A percentile compares a stretch with the other conserved stretches of the same genome.
Evolutionary conservation across 805 yeast species (phyloP).

Genomic region (Metschnikowia matae): DNA sequence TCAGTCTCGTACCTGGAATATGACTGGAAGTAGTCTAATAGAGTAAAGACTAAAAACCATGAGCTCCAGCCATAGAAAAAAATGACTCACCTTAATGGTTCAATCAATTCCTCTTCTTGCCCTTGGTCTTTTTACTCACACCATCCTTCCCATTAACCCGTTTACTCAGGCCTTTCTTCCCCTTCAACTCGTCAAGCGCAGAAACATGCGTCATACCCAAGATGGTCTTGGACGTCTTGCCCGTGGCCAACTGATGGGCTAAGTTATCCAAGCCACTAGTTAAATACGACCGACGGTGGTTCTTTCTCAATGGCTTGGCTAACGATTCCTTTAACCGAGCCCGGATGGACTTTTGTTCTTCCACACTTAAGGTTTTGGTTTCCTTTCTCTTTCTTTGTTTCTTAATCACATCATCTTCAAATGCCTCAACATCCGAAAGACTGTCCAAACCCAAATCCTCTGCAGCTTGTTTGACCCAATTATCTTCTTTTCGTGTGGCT

Average conservation of each 20-base stretch:
- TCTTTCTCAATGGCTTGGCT: conserved; percentile 53
- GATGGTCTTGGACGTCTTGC: conserved; percentile 61
- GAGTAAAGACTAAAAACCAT: too few species aligned
- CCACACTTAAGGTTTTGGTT: conserved; percentile 41
- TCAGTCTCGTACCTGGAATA: too few species aligned
- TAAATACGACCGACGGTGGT: conserved; percentile 64
- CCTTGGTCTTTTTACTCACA: too few species aligned
- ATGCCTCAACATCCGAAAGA: conserved; percentile 54
- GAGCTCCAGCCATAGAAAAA: too few species aligned
- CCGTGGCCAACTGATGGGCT: conserved; percentile 71
- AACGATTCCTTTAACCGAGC: conserved; percentile 53
- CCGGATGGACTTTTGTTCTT: conserved; percentile 43
- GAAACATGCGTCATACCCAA: conserved; percentile 65
- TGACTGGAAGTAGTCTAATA: too few species aligned
- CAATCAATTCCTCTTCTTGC: too few species aligned
- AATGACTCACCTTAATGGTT: too few species aligned
- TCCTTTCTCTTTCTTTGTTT: conserved; percentile 53
- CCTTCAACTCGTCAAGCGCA: conserved; percentile 59
- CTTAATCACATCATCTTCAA: conserved; percentile 63
- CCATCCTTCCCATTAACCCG: neutral
- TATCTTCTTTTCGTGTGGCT: conserved; percentile 60
- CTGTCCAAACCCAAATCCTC: conserved; percentile 85
- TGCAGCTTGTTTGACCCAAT: conserved; percentile 88
- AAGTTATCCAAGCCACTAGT: conserved; percentile 76
- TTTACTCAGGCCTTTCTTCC: conserved; percentile 4